Base-by-base conservation (phyloP, 441 rosid genomes). In the Brassica balearica region DNA sequence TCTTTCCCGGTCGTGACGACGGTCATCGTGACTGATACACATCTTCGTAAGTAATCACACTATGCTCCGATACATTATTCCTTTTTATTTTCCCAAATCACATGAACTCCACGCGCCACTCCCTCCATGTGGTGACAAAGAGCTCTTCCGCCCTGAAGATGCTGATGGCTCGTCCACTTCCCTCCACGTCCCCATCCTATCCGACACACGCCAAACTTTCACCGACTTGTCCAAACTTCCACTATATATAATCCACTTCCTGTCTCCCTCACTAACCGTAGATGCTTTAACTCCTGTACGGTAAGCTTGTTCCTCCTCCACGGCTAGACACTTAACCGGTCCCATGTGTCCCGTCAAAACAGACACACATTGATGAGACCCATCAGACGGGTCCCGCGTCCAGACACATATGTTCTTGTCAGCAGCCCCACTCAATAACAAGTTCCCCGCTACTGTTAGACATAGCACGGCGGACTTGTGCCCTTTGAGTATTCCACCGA, bases 211-310 rank as follows among this genome's bases (percentile, higher is more conserved):
- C 94, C 94, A 90, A 1, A 90, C 87, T 72, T 87, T 90, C 38
- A 90, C 91, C 8, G 92, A 86, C 76, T 83, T 85, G 59, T 88
- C 92, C 68, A 90, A 68, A 69, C 94, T 90, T 68, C 92, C 92
- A 12, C 92, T 90, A 56, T 88, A 86, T 15, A 88, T 70, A 14
- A 76, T 82, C 84, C 86, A 86, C 65, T 83, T 82, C 38, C 73
- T 64, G 58, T 89, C 87, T 11, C 73, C 65, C 19, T 84, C 74
- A 1, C 11, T 63, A 3, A 1, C 36, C 2, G 71, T 2, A n/a
- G 69, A 64, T 14, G 60, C 41, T 29, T 68, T 78, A 25, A 22
- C 73, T 29, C 32, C 77, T 0, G 9, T 72, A n/a, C 64, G 72
- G 34, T 55, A 62, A 67, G 71, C 81, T 4, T n/a, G 38, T 67